Evolutionary conservation across 768 basidiomycete species (phyloP), one percentile per base, ranked within the genome.

Genomic region (Pleurotus eryngii): DNA sequence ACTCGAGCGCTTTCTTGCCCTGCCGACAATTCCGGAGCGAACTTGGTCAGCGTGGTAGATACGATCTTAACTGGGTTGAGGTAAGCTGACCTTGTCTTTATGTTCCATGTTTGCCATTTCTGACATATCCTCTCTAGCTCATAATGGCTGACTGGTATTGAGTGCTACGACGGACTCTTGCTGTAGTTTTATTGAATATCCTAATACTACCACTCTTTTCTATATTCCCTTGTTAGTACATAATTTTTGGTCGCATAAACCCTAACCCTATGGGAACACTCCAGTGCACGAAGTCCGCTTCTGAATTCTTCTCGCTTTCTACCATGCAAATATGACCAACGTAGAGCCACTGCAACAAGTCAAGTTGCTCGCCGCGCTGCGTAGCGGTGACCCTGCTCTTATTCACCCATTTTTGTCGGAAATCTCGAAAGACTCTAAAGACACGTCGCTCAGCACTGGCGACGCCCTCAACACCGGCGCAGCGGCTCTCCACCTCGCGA

Each of bases 331-430:
- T 11, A 51, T 51, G 49, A 51, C 35, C 11, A 37, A n/a, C 38
- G 51, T 26, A 15, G 80, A 80, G 60, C 80, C 85, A 27, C 65
- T 87, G 11, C 83, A 83, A 61, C 85, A 87, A 67, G 84, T 88
- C 53, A 86, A 83, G 65, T 69, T 87, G 5, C 71, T 88, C 9
- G 76, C 82, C 3, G 86, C 86, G 11, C 74, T 88, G 24, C 78
- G 85, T 11, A 83, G 74, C 62, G 86, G 90, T 27, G 89, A 93
- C 62, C 86, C 89, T 0, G 81, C 88, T 5, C 75, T 81, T 11
- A 89, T 93, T n/a, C 89, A 90, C 61, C 88, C 90, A 1, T 89
- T 92, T 64, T 77, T 93, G n/a, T 65, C 84, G 1, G 89, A 90
- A 67, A 87, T 93, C 40, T 76, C 79, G 49, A 87, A 85, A 67